Base-by-base conservation (phyloP, 148 eudicot genomes). In the Heliamphora exappendiculata region DNA sequence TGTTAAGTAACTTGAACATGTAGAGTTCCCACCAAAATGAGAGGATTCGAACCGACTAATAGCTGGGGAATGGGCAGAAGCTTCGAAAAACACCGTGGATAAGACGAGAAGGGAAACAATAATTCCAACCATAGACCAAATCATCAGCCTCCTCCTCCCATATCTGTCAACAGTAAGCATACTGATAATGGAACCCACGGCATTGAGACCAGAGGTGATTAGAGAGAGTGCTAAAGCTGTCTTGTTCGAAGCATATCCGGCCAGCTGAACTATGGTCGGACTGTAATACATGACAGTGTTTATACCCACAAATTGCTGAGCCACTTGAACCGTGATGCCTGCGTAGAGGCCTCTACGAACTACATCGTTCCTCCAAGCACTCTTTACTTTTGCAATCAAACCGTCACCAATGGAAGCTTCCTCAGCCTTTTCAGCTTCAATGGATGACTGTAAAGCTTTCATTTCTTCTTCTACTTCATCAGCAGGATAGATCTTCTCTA, bases 271-370 rank as follows among this genome's bases (percentile, higher is more conserved):
- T 2, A 93, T 93, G 22, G 93, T 92, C 36, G 98, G 98, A 60
- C 94, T 92, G 77, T 90, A 92, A 69, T 92, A 92, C 95, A 92
- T 89, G 79, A 92, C 88, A 0, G 93, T 90, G 81, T 92, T 92
- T 74, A 92, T 92, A 12, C 97, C 92, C 57, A 90, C 92, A 73
- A 92, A 90, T 75, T 92, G 93, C 53, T 89, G 97, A n/a, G 93
- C 84, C 41, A 91, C 93, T 75, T 89, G 87, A 34, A 88, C 93
- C 0, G 98, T 88, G 29, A 93, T 82, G 1, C 98, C 98, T 0
- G 97, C 94, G 34, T 86, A 84, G 28, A 93, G 84, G 24, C 97
- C 98, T 53, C 98, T 85, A 3, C 97, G 85, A n/a, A 93, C 79
- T 2, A 89, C 82, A 29, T 76, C 75, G 76, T 86, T 93, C 5